phyloP scores from a whole-genome alignment of 148 eudicot genomes.

The Rhododendron griersonianum region DNA sequence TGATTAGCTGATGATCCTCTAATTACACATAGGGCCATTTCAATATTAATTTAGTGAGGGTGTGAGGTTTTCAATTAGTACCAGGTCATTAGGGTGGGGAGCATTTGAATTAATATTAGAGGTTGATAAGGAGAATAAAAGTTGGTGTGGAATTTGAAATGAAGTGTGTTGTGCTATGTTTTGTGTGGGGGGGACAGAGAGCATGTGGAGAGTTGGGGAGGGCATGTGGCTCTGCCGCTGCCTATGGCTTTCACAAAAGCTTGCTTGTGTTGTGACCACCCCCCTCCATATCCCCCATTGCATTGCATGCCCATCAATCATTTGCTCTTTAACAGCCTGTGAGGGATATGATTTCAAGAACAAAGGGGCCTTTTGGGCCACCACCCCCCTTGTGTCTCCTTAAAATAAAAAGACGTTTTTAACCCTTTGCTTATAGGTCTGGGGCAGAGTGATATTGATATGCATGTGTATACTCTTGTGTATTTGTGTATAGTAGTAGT shows the following conservation, averaged over 20 bases:
- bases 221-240: constrained; percentile 20
- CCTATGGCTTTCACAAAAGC: constrained; percentile 9
- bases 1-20: constrained; percentile 9
- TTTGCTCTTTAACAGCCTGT: constrained; percentile 21
- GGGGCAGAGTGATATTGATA: not conserved
- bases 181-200: constrained; percentile 15
- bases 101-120: not conserved
- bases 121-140: constrained; percentile 5
- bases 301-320: constrained; percentile 10
- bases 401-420: not conserved
- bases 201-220: constrained; percentile 25
- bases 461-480: not conserved
- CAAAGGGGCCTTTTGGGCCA: constrained; percentile 8
- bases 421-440: not conserved
- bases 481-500: not conserved
- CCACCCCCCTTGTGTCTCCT: not conserved
- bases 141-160: not conserved
- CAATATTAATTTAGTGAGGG: too few species aligned
- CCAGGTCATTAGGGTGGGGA: not conserved
- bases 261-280: constrained; percentile 21
- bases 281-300: not conserved
- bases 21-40: constrained; percentile 12
- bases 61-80: not conserved
- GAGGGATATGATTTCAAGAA: constrained; percentile 3
- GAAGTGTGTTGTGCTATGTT: not conserved